Conservation (phyloP, 1,284 basidiomycete species). For the Rhodotorula glutinis region DNA sequence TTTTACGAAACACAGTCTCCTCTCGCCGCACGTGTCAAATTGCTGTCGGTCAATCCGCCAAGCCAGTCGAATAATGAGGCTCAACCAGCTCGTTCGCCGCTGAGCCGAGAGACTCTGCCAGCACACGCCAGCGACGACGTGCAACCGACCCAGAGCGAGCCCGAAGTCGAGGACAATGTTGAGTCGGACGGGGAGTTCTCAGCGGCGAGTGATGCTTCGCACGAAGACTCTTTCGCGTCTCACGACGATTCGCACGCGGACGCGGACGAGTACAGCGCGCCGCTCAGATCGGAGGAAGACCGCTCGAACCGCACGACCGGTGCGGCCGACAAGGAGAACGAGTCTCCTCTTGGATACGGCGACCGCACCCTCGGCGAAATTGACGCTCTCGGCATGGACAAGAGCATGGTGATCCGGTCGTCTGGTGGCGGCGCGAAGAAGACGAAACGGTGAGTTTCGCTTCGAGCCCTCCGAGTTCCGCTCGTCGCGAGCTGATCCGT, state of each 20-base stretch:
- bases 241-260: no score
- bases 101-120: no score
- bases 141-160: no score
- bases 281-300: background rate
- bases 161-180: background rate
- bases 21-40: slow-evolving; percentile 20
- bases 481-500: no score
- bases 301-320: background rate
- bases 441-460: slow-evolving; percentile 24
- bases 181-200: background rate
- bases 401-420: slow-evolving; percentile 22
- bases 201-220: background rate
- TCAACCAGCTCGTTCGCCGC: background rate
- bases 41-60: background rate
- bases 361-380: slow-evolving; percentile 9
- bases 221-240: background rate
- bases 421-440: slow-evolving; percentile 19
- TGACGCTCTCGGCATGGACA: slow-evolving; percentile 26
- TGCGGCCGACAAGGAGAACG: slow-evolving; percentile 10
- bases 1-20: slow-evolving; percentile 10
- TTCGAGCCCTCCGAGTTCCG: background rate
- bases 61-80: background rate
- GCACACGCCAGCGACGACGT: background rate
- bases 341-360: background rate
- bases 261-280: background rate